Percentiles rank a stretch among this genome's conserved stretches.
Evolutionary conservation across 1,284 basidiomycete species (phyloP).

Genomic region (Meripilus lineatus): DNA sequence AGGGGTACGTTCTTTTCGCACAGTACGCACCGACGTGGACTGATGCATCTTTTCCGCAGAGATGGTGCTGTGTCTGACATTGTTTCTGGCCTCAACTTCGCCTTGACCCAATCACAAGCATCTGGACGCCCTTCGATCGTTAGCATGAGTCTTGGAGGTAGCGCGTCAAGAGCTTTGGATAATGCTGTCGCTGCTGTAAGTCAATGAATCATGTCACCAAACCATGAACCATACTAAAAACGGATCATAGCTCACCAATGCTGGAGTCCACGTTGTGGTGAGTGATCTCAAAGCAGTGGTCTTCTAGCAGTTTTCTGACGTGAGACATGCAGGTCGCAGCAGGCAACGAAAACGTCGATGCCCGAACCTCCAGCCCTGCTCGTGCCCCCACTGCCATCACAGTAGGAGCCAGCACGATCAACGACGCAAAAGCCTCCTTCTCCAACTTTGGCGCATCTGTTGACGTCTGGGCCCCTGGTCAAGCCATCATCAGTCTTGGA

Average conservation of each 20-base stretch:
- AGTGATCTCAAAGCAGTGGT: background rate
- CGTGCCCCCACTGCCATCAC: constrained; percentile 50
- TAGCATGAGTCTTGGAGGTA: constrained; percentile 71
- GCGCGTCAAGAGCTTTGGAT: constrained; percentile 58
- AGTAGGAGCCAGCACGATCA: constrained; percentile 55
- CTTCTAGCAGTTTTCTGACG: background rate
- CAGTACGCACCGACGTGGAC: constrained; percentile 33
- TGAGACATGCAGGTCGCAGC: constrained; percentile 10
- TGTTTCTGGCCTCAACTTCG: constrained; percentile 43
- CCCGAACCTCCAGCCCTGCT: constrained; percentile 25
- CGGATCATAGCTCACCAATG: constrained; percentile 15
- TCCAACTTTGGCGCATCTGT: constrained; percentile 32
- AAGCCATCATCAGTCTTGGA: no score
- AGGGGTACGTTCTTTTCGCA: constrained; percentile 35
- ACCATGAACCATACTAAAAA: no score
- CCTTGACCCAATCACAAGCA: constrained; percentile 36
- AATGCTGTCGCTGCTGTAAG: constrained; percentile 44
- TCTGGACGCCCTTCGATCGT: constrained; percentile 58
- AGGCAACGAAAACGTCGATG: constrained; percentile 27
- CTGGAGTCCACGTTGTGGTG: constrained; percentile 28
- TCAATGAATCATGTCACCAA: constrained; percentile 2
- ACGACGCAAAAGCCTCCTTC: constrained; percentile 36
- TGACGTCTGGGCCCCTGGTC: no score
- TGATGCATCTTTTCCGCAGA: constrained; percentile 44
- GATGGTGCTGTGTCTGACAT: constrained; percentile 22